Percentiles rank a stretch among this genome's conserved stretches.
phyloP scores from a whole-genome alignment of 495 filamentous ascomycete genomes.

The Penicillium subrubescens region DNA sequence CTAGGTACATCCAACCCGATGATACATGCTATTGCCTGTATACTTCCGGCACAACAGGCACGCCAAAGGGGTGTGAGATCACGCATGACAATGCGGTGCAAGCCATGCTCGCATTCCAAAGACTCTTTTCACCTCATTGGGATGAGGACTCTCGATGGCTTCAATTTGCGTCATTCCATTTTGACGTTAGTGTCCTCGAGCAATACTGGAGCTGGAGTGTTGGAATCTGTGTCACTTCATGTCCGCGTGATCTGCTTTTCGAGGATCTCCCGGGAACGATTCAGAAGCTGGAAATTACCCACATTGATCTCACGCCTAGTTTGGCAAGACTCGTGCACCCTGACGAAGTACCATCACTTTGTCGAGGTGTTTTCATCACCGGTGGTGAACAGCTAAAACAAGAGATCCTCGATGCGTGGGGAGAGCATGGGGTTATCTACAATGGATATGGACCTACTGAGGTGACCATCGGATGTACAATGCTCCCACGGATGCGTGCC shows the following conservation, averaged over 20 bases:
- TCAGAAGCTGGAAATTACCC: slow-evolving; percentile 71
- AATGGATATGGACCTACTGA: slow-evolving; percentile 81
- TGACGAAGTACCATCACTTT: slow-evolving; percentile 34
- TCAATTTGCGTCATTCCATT: slow-evolving; percentile 88
- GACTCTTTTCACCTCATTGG: slow-evolving; percentile 49
- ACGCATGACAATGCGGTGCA: slow-evolving; percentile 44
- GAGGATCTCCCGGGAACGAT: slow-evolving; percentile 75
- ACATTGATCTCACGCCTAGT: slow-evolving; percentile 67
- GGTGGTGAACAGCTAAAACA: slow-evolving; percentile 51
- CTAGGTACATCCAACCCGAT: slow-evolving; percentile 56
- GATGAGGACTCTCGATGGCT: slow-evolving; percentile 70
- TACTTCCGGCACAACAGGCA: slow-evolving; percentile 95
- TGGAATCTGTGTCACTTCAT: slow-evolving; percentile 76
- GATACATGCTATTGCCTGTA: slow-evolving; percentile 95
- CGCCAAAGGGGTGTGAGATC: slow-evolving; percentile 93
- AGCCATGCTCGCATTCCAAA: slow-evolving; percentile 47
- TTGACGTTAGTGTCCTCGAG: slow-evolving; percentile 85
- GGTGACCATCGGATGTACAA: slow-evolving; percentile 86
- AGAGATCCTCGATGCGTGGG: slow-evolving; percentile 50
- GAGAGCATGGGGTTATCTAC: slow-evolving; percentile 39
- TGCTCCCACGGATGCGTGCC: slow-evolving; percentile 62
- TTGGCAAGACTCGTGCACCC: slow-evolving; percentile 48
- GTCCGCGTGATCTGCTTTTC: slow-evolving; percentile 74
- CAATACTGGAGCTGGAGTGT: slow-evolving; percentile 90
- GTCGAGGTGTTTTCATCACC: slow-evolving; percentile 40